Base-by-base conservation (phyloP, 768 basidiomycete species). In the Porphyrellus cyaneotinctus region DNA sequence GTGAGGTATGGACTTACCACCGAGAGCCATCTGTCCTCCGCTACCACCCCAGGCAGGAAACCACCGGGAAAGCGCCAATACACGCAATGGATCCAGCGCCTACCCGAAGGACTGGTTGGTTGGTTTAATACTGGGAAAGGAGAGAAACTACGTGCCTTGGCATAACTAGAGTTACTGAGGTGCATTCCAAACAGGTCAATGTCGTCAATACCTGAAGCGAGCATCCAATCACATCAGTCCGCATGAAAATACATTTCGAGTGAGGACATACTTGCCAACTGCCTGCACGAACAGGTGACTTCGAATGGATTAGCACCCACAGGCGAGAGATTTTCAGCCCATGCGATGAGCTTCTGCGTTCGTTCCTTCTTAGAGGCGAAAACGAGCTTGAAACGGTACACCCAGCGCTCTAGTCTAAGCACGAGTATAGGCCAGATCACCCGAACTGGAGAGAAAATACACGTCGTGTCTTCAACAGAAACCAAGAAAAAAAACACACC, bases 141-240 rank as follows among this genome's bases (percentile, higher is more conserved):
- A 18, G 17, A 24, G 15, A 24, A 18, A 38, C 15, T 18, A 59
- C 71, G 15, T 51, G 80, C 85, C 75, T 88, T 90, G 5, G 86
- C 79, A 56, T 91, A 92, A 47, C 81, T 84, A 0, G 88, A 89
- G 62, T 92, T 92, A 65, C 87, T 89, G 52, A 91, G 74, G 62
- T 92, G 89, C 64, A 62, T 87, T 82, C 60, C 83, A 84, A 67
- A 68, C 44, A 57, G 20, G 47, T 92, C 90, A 38, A 78, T 77
- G 39, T 91, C 89, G 56, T 91, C 88, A 8, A 83, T 58, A 51
- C 76, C 86, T 87, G 49, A n/a, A 45, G 14, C 39, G 31, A 46
- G 18, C 13, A n/a, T 26, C 1, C n/a, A 9, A 33, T 36, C 14
- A 4, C 33, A 35, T 22, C 22, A 36, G 52, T 22, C 9, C 10